Conservation (phyloP, 129 eudicot genomes). For the Erigeron canadensis region DNA sequence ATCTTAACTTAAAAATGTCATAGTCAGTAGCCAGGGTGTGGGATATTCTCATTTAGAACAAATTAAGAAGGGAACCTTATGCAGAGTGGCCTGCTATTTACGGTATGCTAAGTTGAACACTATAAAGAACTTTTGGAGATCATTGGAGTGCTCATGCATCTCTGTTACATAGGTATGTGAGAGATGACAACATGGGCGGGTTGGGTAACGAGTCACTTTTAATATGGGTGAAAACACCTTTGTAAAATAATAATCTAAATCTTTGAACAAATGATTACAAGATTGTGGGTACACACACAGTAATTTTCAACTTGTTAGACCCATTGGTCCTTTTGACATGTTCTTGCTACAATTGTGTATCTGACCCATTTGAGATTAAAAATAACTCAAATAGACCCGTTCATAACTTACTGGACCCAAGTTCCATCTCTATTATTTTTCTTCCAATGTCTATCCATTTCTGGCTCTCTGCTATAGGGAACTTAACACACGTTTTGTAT, state of each 20-base stretch:
- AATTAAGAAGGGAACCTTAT: background rate
- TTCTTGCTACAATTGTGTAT: background rate
- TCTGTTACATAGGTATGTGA: too few relatives aligned
- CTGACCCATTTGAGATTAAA: background rate
- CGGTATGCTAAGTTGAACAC: background rate
- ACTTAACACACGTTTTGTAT: background rate
- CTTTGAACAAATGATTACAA: background rate
- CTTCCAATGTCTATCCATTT: background rate
- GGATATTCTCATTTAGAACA: background rate
- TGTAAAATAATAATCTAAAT: background rate
- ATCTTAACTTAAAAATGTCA: conserved; percentile 11
- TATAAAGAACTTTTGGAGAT: too few relatives aligned
- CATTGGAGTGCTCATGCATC: too few relatives aligned
- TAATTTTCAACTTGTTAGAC: background rate
- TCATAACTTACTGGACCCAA: background rate
- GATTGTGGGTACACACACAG: background rate
- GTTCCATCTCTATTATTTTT: background rate
- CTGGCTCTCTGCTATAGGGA: conserved; percentile 6
- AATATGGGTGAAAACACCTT: background rate
- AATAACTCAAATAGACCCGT: background rate
- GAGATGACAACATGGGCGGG: too few relatives aligned
- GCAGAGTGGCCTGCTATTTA: background rate
- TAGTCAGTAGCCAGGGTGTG: conserved; percentile 9
- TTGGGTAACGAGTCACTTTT: background rate
- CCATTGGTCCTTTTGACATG: background rate